Evolutionary conservation across 1,284 basidiomycete genomes (phyloP).

Genomic region (Tylopilus orsonianus): DNA sequence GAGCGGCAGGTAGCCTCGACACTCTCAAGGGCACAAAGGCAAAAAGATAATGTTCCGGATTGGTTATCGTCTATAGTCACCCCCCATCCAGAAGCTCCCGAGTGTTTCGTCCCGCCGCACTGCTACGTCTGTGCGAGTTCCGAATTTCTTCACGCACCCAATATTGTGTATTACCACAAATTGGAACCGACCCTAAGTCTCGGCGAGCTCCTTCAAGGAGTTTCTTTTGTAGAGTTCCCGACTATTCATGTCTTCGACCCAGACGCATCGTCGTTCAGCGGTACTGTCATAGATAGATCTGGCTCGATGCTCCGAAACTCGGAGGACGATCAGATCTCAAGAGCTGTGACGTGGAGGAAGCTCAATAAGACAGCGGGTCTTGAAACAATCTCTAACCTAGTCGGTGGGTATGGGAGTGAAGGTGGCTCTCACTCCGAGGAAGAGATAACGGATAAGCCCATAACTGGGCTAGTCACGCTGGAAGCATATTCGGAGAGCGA

Average conservation of each 20-base stretch:
- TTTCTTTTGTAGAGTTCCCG: constrained; percentile 78
- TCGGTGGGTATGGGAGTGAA: constrained; percentile 69
- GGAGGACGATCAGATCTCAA: constrained; percentile 37
- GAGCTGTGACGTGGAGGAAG: constrained; percentile 51
- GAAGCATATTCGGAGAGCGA: constrained; percentile 60
- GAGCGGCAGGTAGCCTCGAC: constrained; percentile 39
- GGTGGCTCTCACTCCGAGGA: constrained; percentile 43
- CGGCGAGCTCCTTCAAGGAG: constrained; percentile 49
- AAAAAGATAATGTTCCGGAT: constrained; percentile 43
- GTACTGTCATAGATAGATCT: constrained; percentile 52
- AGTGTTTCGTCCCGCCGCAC: constrained; percentile 52
- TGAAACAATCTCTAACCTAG: constrained; percentile 53
- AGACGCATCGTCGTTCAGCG: constrained; percentile 49
- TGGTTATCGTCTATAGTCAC: constrained; percentile 57
- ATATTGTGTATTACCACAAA: constrained; percentile 50
- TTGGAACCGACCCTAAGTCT: constrained; percentile 55
- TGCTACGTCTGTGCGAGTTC: constrained; percentile 56
- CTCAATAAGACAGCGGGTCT: constrained; percentile 50
- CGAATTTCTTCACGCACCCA: constrained; percentile 32
- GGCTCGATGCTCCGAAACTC: constrained; percentile 40
- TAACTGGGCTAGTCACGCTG: constrained; percentile 45
- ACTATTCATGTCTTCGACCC: constrained; percentile 72
- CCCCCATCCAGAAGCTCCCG: constrained; percentile 54
- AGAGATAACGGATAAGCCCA: constrained; percentile 29
- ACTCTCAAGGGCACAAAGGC: constrained; percentile 28